Evolutionary conservation across 371 early-diverging fungal genomes (phyloP).

Genomic region (Rhizopus arrhizus): DNA sequence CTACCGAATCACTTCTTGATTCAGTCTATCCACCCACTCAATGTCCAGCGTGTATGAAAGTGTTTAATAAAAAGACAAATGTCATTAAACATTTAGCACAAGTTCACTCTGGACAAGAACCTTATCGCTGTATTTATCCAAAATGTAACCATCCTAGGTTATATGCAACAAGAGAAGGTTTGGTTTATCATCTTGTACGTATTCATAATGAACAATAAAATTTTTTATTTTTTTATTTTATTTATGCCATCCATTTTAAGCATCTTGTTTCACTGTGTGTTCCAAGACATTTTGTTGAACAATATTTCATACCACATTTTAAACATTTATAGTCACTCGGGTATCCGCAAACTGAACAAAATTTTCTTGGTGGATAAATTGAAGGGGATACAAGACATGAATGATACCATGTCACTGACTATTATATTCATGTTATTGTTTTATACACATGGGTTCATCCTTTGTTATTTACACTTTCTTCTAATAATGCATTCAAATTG

Average conservation of each 20-base stretch:
- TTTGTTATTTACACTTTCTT: conserved; percentile 51
- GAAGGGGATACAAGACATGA: conserved; percentile 59
- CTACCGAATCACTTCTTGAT: conserved; percentile 34
- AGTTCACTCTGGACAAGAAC: conserved; percentile 46
- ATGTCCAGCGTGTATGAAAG: conserved; percentile 46
- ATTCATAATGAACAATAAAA: conserved; percentile 34
- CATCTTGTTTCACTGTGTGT: conserved; percentile 69
- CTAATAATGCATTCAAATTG: conserved; percentile 55
- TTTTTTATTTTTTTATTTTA: not conserved
- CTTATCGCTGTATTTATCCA: conserved; percentile 48
- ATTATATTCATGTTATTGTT: conserved; percentile 25
- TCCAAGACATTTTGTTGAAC: conserved; percentile 57
- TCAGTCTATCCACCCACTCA: conserved; percentile 43
- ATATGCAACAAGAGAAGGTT: conserved; percentile 50
- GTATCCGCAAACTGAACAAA: conserved; percentile 73
- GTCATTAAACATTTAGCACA: conserved; percentile 50
- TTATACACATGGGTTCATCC: not conserved
- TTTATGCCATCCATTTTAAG: conserved; percentile 26
- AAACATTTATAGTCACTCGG: conserved; percentile 60
- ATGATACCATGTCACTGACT: conserved; percentile 48
- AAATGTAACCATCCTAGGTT: conserved; percentile 44
- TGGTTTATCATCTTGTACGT: conserved; percentile 51
- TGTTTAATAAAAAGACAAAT: conserved; percentile 48
- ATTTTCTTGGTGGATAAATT: conserved; percentile 61
- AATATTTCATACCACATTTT: conserved; percentile 70